Evolutionary conservation across 2,329 filamentous ascomycete genomes (phyloP).

Genomic region (Lasiodiplodia hormozganensis): DNA sequence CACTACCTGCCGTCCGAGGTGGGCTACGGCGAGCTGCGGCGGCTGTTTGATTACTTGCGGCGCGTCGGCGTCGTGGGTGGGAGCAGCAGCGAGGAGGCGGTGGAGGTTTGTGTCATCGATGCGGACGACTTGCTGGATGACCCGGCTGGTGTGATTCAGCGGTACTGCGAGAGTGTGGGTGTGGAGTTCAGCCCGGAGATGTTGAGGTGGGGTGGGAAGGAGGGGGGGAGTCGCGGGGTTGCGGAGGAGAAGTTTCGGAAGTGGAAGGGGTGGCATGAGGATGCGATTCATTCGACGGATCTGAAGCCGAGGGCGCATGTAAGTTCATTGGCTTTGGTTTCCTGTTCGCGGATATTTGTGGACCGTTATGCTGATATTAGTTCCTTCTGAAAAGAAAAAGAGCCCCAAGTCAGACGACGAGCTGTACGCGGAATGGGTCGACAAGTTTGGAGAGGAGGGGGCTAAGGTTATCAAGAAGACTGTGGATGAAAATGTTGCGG

Average conservation of each 20-base stretch:
- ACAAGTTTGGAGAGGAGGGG: conserved; percentile 76
- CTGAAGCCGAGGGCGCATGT: conserved; percentile 73
- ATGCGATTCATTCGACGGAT: conserved; percentile 82
- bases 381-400: conserved; percentile 55
- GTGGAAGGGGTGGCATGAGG: conserved; percentile 96
- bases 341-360: neutral
- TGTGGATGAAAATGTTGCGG: conserved; percentile 73
- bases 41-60: conserved; percentile 84
- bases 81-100: too few relatives aligned
- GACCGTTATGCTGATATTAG: too few relatives aligned
- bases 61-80: conserved; percentile 53
- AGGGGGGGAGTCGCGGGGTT: conserved; percentile 63
- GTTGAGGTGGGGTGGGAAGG: conserved; percentile 82
- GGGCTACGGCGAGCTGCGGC: conserved; percentile 86
- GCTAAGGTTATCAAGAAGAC: conserved; percentile 73
- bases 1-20: conserved; percentile 88
- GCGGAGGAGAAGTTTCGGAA: conserved; percentile 87
- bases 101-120: conserved; percentile 70
- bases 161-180: conserved; percentile 82
- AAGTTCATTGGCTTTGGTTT: conserved; percentile 38
- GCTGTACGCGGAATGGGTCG: conserved; percentile 73
- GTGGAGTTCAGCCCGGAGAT: conserved; percentile 78
- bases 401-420: conserved; percentile 69
- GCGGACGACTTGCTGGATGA: conserved; percentile 93
- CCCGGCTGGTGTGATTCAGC: conserved; percentile 75